These are phyloP conservation scores for Colletotrichum acutatum DNA, from an alignment of 2,329 filamentous ascomycete genomes.

Conservation along the genomic window DNA sequence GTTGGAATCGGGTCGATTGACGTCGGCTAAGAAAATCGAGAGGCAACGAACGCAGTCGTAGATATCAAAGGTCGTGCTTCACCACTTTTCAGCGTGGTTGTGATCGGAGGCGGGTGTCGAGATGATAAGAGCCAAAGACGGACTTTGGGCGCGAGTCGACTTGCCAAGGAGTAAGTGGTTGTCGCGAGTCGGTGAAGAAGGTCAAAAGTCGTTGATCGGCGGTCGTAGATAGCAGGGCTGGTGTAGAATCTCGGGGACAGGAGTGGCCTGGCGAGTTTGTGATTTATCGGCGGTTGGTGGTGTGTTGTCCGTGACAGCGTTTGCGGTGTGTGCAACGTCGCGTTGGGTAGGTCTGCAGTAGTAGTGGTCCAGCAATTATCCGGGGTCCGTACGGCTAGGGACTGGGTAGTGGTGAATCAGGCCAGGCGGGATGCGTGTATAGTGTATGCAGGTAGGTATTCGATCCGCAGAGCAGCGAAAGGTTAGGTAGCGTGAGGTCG, in stretches of 20 bases:
- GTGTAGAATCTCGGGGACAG: no score
- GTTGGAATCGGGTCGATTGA: neutral
- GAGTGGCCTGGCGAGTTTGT: neutral
- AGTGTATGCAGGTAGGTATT: no score
- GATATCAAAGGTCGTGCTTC: neutral
- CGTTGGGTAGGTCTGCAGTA: conserved; percentile 25
- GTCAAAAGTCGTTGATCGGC: neutral
- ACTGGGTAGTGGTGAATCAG: no score
- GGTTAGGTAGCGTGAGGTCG: neutral
- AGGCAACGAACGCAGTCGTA: neutral
- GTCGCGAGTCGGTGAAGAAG: neutral
- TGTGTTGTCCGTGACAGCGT: conserved; percentile 11
- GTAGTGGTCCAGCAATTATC: conserved; percentile 1
- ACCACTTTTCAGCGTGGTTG: neutral
- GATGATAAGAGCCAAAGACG: neutral
- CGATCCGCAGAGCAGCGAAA: neutral
- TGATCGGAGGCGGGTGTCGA: neutral
- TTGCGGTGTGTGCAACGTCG: conserved; percentile 14
- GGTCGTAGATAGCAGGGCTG: neutral
- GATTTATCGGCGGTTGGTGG: conserved; percentile 12
- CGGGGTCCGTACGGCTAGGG: neutral
- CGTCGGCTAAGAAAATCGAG: neutral
- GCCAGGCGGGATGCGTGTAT: no score
- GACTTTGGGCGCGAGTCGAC: neutral
- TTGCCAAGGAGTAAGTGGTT: neutral